Evolutionary conservation across 2,329 filamentous ascomycete species (phyloP), one percentile per base, ranked within the genome.

Genomic region (Arthrocladium fulminans): DNA sequence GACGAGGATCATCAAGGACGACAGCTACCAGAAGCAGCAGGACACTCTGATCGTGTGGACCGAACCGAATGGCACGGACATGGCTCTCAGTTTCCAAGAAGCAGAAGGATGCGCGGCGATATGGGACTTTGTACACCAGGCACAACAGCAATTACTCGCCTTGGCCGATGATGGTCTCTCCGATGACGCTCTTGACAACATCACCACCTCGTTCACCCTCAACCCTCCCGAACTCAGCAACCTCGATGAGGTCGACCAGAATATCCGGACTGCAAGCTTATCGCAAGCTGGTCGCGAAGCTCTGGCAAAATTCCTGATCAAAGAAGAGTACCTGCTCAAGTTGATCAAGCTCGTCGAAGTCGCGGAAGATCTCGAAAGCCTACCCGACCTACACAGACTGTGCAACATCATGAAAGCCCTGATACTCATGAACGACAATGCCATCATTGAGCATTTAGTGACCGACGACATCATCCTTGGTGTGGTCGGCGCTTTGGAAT

Each of bases 21-120:
- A 97, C 78, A 86, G 86, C 51, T 97, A 97, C 64, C 89, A 97
- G 70, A 95, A 96, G 69, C 92, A 98, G 67, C 90, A 97, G 83
- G 90, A 97, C 66, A 98, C 92, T 2, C 79, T 98, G 52, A 97
- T 98, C 54, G 89, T 98, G 52, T 98, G 92, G 92, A 96, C 90
- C 32, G 92, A 97, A 64, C 79, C 81, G 51, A 92, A 83, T 69
- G 85, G 85, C 50, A 81, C 89, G 48, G 92, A 98, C 64, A 97
- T 98, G 92, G 92, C 92, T 37, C 77, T 98, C 54, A 96, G 89
- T 65, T 98, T 98, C 62, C 92, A 98, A 67, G 92, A 98, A 70
- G 84, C 89, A 2, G 92, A 97, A 58, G 92, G 90, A 39, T 98
- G 92, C 67, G 80, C 86, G 17, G 75, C 82, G 54, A 95, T 98